phyloP scores from a whole-genome alignment of 768 basidiomycete species.

The Hygrophoropsis aurantiaca region DNA sequence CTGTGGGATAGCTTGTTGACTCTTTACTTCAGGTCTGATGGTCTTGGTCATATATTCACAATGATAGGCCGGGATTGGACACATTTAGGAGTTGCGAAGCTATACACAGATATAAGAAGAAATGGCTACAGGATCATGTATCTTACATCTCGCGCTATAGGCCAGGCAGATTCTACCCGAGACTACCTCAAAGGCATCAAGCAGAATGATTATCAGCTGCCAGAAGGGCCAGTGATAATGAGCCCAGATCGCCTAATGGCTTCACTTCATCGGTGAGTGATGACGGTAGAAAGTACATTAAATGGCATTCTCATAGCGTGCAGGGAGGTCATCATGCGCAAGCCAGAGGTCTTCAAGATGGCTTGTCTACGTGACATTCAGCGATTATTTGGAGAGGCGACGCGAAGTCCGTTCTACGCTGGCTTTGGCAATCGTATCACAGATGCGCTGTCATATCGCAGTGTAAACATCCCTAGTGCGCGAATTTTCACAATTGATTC shows the following conservation, averaged over 20 bases:
- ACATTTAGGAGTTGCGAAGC: slow-evolving; percentile 92
- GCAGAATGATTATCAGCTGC: slow-evolving; percentile 95
- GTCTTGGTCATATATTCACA: slow-evolving; percentile 93
- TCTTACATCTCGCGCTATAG: slow-evolving; percentile 94
- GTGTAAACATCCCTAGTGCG: slow-evolving; percentile 90
- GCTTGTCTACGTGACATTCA: slow-evolving; percentile 95
- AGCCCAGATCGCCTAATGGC: slow-evolving; percentile 95
- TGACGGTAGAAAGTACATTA: background rate
- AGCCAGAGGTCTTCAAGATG: slow-evolving; percentile 99
- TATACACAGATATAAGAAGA: slow-evolving; percentile 92
- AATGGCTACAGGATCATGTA: slow-evolving; percentile 99
- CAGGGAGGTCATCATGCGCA: slow-evolving; percentile 98
- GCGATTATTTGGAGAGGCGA: slow-evolving; percentile 75
- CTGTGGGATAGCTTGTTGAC: background rate
- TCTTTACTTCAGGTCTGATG: slow-evolving; percentile 71
- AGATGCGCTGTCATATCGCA: slow-evolving; percentile 96
- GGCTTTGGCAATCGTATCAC: slow-evolving; percentile 99
- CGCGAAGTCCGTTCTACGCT: slow-evolving; percentile 85
- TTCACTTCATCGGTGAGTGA: slow-evolving; percentile 82
- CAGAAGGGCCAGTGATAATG: slow-evolving; percentile 98
- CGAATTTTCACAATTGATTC: slow-evolving; percentile 98
- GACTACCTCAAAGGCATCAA: slow-evolving; percentile 94
- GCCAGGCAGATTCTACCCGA: slow-evolving; percentile 95
- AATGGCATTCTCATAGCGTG: background rate
- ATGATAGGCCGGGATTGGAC: slow-evolving; percentile 99